Evolutionary conservation across 2,329 filamentous ascomycete species (phyloP), one percentile per base, ranked within the genome.

Genomic region (Talaromyces sp.): DNA sequence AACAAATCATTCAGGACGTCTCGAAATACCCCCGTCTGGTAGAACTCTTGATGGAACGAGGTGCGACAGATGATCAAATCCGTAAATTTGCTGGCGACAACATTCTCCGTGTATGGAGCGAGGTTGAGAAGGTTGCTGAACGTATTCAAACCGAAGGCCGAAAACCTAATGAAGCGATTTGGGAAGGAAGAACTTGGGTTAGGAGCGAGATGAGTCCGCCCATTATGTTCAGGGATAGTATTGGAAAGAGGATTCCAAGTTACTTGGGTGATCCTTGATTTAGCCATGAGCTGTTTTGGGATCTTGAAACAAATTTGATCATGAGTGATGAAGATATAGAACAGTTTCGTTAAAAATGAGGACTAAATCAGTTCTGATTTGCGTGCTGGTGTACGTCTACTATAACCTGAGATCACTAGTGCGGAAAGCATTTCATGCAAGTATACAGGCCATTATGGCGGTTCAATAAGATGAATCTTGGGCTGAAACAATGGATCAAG

Each of bases 61-160:
- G 79, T 1, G 78, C 77, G 0, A 78, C 77, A 0, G 74, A 79
- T 61, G 74, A 76, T 17, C 75, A 80, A 67, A 68, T 79, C 5
- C 70, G 71, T 1, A 76, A 76, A 65, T 73, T 79, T 3, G 73
- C 71, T 0, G 77, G 78, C 0, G 74, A 76, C 45, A 81, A 81
- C 39, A 78, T 80, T 43, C 65, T 79, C 5, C 68, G 70, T 9
- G 70, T 68, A 17, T 72, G 69, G 70, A 25, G 56, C 22, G 67
- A 69, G 8, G 67, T 69, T 2, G 70, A 72, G 56, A 64, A 39
- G n/a, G 43, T 66, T 17, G 69, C 69, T 3, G 60, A 62, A n/a
- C 25, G 58, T 8, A 58, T 70, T 52, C 69, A 71, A 52, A 37
- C 22, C 9, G 35, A 56, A 8, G 69, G 70, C 3, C 66, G 68